A percentile compares a stretch with the other conserved stretches of the same genome.
Conservation (phyloP, 805 yeast genomes). For the Pichia deserticola region DNA sequence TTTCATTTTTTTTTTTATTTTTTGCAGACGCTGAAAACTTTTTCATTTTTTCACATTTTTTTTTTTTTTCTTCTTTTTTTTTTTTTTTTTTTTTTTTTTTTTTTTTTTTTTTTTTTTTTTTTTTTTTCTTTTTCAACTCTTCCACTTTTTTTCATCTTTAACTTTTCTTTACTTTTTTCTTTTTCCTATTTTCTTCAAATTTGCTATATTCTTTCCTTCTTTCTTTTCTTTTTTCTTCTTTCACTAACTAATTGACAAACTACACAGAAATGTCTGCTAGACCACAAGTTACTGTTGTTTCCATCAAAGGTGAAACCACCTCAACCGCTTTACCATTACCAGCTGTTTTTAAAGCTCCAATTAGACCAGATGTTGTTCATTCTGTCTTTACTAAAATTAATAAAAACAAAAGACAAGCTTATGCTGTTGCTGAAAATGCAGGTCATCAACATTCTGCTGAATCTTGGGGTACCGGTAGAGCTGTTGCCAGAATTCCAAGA, state of each 20-base stretch:
- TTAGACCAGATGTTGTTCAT: slow-evolving; percentile 99
- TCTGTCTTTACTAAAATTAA: slow-evolving; percentile 95
- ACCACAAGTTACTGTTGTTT: slow-evolving; percentile 95
- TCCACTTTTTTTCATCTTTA: too few species aligned
- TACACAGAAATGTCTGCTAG: slow-evolving; percentile 38
- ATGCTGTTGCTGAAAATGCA: slow-evolving; percentile 98
- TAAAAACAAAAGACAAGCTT: slow-evolving; percentile 99
- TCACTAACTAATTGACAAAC: background rate
- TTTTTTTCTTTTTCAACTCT: too few species aligned
- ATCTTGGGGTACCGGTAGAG: slow-evolving; percentile 99
- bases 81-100: too few species aligned
- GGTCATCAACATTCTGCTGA: slow-evolving; percentile 99
- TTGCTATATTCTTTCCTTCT: too few species aligned
- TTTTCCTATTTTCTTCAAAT: too few species aligned
- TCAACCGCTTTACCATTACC: slow-evolving; percentile 85
- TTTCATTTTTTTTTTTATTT: too few species aligned
- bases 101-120: too few species aligned
- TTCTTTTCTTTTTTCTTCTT: background rate
- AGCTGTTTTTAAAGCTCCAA: slow-evolving; percentile 99
- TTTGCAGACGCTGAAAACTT: too few species aligned
- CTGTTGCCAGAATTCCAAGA: slow-evolving; percentile 99
- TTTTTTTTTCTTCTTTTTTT: too few species aligned
- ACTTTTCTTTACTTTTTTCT: too few species aligned
- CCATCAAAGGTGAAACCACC: slow-evolving; percentile 77
- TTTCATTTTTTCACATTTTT: too few species aligned